Evolutionary conservation across 2,329 filamentous ascomycete species (phyloP), one percentile per base, ranked within the genome.

Genomic region (Teratosphaeria destructans): DNA sequence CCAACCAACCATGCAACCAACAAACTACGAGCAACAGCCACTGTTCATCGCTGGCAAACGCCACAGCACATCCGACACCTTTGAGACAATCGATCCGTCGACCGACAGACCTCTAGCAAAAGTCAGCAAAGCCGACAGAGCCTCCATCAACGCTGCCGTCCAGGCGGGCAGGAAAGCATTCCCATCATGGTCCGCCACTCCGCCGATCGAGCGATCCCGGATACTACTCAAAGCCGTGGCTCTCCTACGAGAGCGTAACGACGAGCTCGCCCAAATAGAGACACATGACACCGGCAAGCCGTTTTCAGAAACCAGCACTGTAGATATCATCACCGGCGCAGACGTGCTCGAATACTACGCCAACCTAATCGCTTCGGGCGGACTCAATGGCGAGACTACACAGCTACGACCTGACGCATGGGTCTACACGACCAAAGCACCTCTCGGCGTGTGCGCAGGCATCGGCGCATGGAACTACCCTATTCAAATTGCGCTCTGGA

Each of bases 401-500:
- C 84, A 85, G 59, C 78, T 95, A 52, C 81, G 90, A 47, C 79
- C 85, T 56, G 86, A 90, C 65, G 89, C 90, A 3, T 91, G 87
- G 82, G 84, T 94, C 43, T 90, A 92, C 74, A 92, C 88, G 11
- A 86, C 84, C 69, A 93, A 94, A 72, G 87, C 89, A 66, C 82
- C 90, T 5, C 77, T 95, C 19, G 90, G 90, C 29, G 89, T 94
- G 14, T 95, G 90, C 72, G 90, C 83, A 14, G 90, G 89, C 60
- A 95, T 95, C 65, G 90, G 90, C 59, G 90, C 90, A 14, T 95
- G 90, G 90, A 95, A 95, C 75, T 95, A 95, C 71, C 90, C 90
- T 12, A 88, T 95, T 64, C 90, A 95, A 73, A 95, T 95, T 74
- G 90, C 90, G 8, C 79, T 95, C 1, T 95, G 90, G 90, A 95